Conservation (phyloP, 1,139 yeast species). For the Suhomyces kunorum region DNA sequence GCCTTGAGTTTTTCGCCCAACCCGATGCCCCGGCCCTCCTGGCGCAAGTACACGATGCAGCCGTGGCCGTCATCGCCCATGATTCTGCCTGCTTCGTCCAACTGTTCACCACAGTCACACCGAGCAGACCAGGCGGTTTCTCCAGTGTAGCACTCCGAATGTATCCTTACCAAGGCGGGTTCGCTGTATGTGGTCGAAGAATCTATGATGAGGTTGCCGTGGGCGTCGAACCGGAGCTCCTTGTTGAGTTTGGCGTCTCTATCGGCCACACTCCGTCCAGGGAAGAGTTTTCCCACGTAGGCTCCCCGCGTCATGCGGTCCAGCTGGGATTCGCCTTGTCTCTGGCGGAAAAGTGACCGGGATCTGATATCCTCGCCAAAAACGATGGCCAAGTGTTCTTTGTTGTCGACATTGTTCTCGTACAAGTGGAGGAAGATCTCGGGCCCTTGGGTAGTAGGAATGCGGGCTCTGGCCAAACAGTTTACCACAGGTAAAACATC, state of each 20-base stretch:
- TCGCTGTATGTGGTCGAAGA: slow-evolving; percentile 41
- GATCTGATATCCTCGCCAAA: slow-evolving; percentile 92
- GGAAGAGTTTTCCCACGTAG: slow-evolving; percentile 82
- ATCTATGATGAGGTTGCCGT: slow-evolving; percentile 53
- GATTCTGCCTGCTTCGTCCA: slow-evolving; percentile 93
- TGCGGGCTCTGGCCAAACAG: slow-evolving; percentile 90
- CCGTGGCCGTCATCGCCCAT: slow-evolving; percentile 90
- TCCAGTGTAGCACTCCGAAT: slow-evolving; percentile 97
- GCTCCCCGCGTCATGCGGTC: slow-evolving; percentile 98
- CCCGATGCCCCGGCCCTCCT: slow-evolving; percentile 98
- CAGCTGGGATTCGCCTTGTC: slow-evolving; percentile 77
- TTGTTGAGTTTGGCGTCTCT: slow-evolving; percentile 47
- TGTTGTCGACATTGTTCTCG: slow-evolving; percentile 79
- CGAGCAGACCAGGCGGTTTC: slow-evolving; percentile 99
- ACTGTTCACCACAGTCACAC: slow-evolving; percentile 98
- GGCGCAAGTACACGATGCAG: slow-evolving; percentile 92
- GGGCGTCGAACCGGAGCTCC: slow-evolving; percentile 47
- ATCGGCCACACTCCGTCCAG: slow-evolving; percentile 78
- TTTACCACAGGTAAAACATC: slow-evolving; percentile 64
- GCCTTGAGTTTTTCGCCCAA: slow-evolving; percentile 96
- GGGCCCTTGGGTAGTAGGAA: slow-evolving; percentile 90
- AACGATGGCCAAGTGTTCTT: slow-evolving; percentile 96
- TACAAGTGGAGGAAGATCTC: slow-evolving; percentile 91
- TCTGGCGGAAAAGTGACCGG: slow-evolving; percentile 60
- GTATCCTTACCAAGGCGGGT: slow-evolving; percentile 70